Conservation (phyloP, 179 eudicot genomes). For the Spinacia oleracea region DNA sequence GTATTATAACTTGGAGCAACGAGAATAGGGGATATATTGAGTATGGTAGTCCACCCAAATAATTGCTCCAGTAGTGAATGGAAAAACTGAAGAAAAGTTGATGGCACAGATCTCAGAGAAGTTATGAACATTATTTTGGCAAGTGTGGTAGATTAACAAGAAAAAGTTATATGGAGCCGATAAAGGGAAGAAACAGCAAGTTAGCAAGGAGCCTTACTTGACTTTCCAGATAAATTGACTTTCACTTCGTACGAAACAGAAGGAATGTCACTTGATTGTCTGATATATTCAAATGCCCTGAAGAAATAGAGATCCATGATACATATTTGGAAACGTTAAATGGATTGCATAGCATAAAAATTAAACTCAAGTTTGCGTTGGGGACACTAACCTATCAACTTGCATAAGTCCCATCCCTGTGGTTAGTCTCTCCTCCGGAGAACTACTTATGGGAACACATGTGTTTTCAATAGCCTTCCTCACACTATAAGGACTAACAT, state of each 20-base stretch:
- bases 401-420: slow-evolving; percentile 98
- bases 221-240: slow-evolving; percentile 70
- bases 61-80: neutral
- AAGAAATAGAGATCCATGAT: slow-evolving; percentile 16
- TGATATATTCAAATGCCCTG: slow-evolving; percentile 89
- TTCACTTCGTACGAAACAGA: slow-evolving; percentile 72
- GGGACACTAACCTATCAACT: slow-evolving; percentile 79
- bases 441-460: slow-evolving; percentile 59
- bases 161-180: neutral
- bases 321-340: neutral
- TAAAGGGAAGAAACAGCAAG: neutral
- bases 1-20: neutral
- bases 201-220: slow-evolving; percentile 44
- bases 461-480: slow-evolving; percentile 96
- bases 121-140: neutral
- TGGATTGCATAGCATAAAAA: neutral
- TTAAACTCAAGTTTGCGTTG: neutral
- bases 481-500: slow-evolving; percentile 84
- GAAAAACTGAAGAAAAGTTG: neutral
- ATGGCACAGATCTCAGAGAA: neutral
- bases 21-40: neutral
- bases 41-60: neutral
- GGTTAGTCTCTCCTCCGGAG: slow-evolving; percentile 86
- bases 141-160: neutral
- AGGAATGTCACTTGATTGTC: slow-evolving; percentile 55